A percentile compares a stretch with the other conserved stretches of the same genome.
phyloP scores from a whole-genome alignment of 1,284 basidiomycete genomes.

The Trametes versicolor region DNA sequence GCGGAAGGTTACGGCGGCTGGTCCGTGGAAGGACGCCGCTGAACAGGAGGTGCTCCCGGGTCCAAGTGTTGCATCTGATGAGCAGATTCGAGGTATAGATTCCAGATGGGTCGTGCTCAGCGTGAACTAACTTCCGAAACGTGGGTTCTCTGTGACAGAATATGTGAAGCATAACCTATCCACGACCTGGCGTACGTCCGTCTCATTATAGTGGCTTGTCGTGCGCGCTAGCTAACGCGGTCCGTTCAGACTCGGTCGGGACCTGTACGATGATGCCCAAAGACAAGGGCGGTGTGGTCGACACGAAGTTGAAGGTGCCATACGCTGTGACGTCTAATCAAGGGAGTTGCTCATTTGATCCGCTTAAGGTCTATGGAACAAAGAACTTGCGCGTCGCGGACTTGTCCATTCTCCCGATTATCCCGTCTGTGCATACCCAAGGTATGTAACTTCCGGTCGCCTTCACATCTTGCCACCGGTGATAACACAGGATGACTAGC shows the following conservation, averaged over 20 bases:
- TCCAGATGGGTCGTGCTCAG: background rate
- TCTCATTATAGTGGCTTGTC: no score
- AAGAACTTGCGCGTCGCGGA: slow-evolving; percentile 48
- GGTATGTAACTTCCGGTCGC: background rate
- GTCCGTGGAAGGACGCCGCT: slow-evolving; percentile 6
- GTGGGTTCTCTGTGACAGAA: background rate
- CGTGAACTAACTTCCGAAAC: background rate
- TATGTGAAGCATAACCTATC: slow-evolving; percentile 10
- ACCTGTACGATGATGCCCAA: slow-evolving; percentile 57
- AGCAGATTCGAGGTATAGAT: slow-evolving; percentile 17
- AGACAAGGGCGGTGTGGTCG: slow-evolving; percentile 60
- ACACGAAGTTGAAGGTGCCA: slow-evolving; percentile 39
- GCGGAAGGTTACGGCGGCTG: slow-evolving; percentile 9
- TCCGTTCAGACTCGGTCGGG: slow-evolving; percentile 22
- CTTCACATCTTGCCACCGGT: background rate
- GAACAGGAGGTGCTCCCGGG: slow-evolving; percentile 41
- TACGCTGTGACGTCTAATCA: slow-evolving; percentile 1
- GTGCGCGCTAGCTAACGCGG: background rate
- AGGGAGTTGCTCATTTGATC: slow-evolving; percentile 32
- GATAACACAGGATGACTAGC: slow-evolving; percentile 20
- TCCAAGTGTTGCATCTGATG: slow-evolving; percentile 16
- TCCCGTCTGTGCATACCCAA: slow-evolving; percentile 32
- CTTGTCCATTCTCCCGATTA: slow-evolving; percentile 38
- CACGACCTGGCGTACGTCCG: slow-evolving; percentile 13
- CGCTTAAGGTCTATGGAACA: slow-evolving; percentile 46